Evolutionary conservation across 371 early-diverging fungal species (phyloP), one percentile per base, ranked within the genome.

Genomic region (Mucor velutinosus): DNA sequence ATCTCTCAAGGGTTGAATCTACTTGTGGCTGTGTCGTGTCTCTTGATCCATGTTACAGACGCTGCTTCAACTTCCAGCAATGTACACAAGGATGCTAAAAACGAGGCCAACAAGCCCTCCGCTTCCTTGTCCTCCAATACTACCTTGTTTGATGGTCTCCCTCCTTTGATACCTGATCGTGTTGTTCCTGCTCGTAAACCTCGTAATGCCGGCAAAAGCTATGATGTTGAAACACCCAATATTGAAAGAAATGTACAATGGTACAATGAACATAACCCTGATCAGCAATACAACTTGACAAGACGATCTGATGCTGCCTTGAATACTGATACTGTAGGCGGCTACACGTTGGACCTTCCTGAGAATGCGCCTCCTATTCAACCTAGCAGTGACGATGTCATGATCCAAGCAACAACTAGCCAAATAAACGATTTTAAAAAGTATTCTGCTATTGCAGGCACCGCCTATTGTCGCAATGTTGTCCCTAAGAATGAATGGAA

Each of bases 381-480:
- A 7, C 15, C 39, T 19, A n/a, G 45, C 49, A n/a, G 45, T 6
- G n/a, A 14, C 11, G 4, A 19, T 25, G 37, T 25, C 14, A 23
- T 27, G 37, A 14, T 57, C 10, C 32, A 62, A 15, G 65, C 73
- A 8, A 65, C 47, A 12, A 23, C 47, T 27, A 56, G 59, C 11
- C 62, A 67, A 23, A 58, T 75, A 10, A 19, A 49, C 10, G 58
- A 65, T 10, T 58, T 68, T 14, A 62, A 53, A 19, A 56, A 55
- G 2, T 65, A 58, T 47, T 67, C 75, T 59, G 67, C 53, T 41
- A 15, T 75, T 37, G 62, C 75, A 29, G 65, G 71, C 11, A 71
- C 67, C 19, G 62, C 75, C 15, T 75, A 75, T n/a, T 75, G 75
- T 35, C 55, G 64, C 14, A 37, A 35, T 29, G 75, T 71, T 39